Evolutionary conservation across 2,329 filamentous ascomycete species (phyloP).

Genomic region (Neopestalotiopsis rosae): DNA sequence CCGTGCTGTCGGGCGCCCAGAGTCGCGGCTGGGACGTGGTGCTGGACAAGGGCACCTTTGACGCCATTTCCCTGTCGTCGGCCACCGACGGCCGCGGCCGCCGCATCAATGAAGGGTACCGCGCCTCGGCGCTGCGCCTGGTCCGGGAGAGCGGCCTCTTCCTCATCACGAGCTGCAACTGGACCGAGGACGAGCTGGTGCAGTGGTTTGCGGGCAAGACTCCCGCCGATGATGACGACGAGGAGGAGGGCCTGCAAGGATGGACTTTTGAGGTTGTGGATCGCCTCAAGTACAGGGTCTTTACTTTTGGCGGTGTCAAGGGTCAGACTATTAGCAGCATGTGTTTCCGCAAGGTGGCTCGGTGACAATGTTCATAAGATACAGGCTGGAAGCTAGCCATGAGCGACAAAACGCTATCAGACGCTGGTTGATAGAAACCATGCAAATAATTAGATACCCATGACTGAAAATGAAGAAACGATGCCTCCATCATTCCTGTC

Average conservation of each 20-base stretch:
- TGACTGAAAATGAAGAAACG: neutral
- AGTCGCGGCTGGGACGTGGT: conserved; percentile 79
- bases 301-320: conserved; percentile 86
- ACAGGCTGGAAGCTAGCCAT: neutral
- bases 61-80: conserved; percentile 82
- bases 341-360: conserved; percentile 68
- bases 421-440: neutral
- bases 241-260: conserved; percentile 13
- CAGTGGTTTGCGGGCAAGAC: conserved; percentile 72
- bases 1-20: conserved; percentile 9
- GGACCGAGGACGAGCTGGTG: conserved; percentile 87
- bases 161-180: conserved; percentile 95
- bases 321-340: conserved; percentile 89
- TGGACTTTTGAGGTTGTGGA: conserved; percentile 65
- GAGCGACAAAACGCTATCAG: neutral
- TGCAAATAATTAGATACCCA: conserved; percentile 6
- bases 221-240: conserved; percentile 26
- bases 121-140: conserved; percentile 68
- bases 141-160: conserved; percentile 76
- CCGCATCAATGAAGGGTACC: conserved; percentile 77
- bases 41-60: conserved; percentile 98
- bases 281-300: conserved; percentile 80
- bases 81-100: conserved; percentile 58
- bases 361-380: conserved; percentile 1
- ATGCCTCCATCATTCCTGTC: neutral